Percentiles rank a stretch among this genome's conserved stretches.
phyloP scores from a whole-genome alignment of 2,329 filamentous ascomycete genomes.

The Fusarium cyanostomum region DNA sequence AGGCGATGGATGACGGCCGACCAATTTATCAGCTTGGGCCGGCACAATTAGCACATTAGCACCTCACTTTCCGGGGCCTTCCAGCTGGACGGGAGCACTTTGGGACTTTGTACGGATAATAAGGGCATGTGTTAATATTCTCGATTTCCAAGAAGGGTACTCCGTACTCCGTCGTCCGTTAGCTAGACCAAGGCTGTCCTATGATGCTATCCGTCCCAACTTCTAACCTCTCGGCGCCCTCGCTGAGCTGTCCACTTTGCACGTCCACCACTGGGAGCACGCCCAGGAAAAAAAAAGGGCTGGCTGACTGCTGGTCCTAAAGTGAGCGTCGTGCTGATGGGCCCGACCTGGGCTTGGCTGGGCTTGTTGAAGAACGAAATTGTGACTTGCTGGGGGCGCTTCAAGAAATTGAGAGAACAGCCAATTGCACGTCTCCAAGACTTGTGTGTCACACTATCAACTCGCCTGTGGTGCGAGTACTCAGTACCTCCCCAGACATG shows the following conservation, averaged over 20 bases:
- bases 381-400: constrained; percentile 31
- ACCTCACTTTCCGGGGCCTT: constrained; percentile 10
- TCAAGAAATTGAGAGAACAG: constrained; percentile 29
- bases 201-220: constrained; percentile 19
- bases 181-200: background rate
- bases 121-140: constrained; percentile 21
- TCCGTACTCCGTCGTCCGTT: too few relatives aligned
- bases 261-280: background rate
- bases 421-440: constrained; percentile 14
- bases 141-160: constrained; percentile 27
- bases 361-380: constrained; percentile 27
- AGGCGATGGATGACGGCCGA: constrained; percentile 30
- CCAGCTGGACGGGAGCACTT: constrained; percentile 4
- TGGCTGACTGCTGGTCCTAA: constrained; percentile 28
- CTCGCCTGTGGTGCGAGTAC: constrained; percentile 22
- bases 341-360: constrained; percentile 4
- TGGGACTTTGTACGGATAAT: background rate
- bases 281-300: constrained; percentile 23
- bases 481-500: constrained; percentile 21
- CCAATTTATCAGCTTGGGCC: constrained; percentile 45
- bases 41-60: constrained; percentile 29
- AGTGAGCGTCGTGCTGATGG: constrained; percentile 11
- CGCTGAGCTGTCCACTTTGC: constrained; percentile 3
- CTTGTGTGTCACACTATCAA: background rate
- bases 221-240: constrained; percentile 31